phyloP scores from a whole-genome alignment of 2,329 filamentous ascomycete genomes.

The Thelonectria discophora region DNA sequence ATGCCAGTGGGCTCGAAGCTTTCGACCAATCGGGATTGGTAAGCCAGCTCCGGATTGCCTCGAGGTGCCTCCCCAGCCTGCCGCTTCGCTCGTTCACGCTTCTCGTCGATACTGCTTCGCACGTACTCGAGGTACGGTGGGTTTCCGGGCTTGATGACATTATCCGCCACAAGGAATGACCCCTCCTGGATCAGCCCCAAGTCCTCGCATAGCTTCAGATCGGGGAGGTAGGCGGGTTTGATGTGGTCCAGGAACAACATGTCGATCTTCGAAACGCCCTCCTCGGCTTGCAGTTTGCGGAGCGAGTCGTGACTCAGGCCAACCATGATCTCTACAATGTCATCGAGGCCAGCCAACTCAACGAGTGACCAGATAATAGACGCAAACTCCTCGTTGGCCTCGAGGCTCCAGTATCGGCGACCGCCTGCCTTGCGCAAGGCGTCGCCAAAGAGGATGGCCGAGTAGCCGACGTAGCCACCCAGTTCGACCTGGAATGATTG shows the following conservation, averaged over 20 bases:
- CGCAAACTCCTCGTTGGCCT: slow-evolving; percentile 77
- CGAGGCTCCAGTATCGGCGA: slow-evolving; percentile 73
- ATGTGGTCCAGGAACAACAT: slow-evolving; percentile 83
- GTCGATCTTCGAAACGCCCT: slow-evolving; percentile 68
- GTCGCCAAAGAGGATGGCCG: slow-evolving; percentile 77
- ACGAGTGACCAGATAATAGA: slow-evolving; percentile 73
- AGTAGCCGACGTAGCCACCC: slow-evolving; percentile 85
- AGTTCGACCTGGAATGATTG: slow-evolving; percentile 66
- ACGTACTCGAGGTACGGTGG: slow-evolving; percentile 77
- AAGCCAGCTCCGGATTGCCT: slow-evolving; percentile 72
- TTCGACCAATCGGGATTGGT: slow-evolving; percentile 66
- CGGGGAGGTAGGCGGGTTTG: slow-evolving; percentile 77
- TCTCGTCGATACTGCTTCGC: slow-evolving; percentile 68
- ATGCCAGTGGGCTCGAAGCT: slow-evolving; percentile 75
- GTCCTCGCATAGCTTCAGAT: slow-evolving; percentile 80
- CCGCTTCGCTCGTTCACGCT: slow-evolving; percentile 53
- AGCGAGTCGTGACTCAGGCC: slow-evolving; percentile 74
- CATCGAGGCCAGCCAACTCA: slow-evolving; percentile 74
- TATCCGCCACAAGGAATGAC: slow-evolving; percentile 73
- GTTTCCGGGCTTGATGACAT: slow-evolving; percentile 76
- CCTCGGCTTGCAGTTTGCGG: slow-evolving; percentile 63
- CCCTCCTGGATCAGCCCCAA: slow-evolving; percentile 70
- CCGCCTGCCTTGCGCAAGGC: slow-evolving; percentile 73
- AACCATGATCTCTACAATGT: slow-evolving; percentile 75
- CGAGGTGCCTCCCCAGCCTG: slow-evolving; percentile 49